Percentiles rank a stretch among this genome's conserved stretches.
Evolutionary conservation across 352 stramenopile species (phyloP).

Genomic region (Phytophthora cactorum): DNA sequence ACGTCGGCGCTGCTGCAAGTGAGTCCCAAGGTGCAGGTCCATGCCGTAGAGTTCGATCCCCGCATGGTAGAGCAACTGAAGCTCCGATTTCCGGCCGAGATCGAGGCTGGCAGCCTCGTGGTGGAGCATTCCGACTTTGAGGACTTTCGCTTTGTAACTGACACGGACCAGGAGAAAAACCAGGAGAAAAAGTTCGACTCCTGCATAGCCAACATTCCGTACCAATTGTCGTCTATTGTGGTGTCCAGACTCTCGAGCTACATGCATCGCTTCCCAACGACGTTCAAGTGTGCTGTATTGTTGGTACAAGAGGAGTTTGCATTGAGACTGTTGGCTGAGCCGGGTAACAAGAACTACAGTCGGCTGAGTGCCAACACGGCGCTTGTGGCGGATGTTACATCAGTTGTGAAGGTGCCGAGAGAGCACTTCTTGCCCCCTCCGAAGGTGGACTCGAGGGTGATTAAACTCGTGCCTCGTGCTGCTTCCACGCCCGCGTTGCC

Average conservation of each 20-base stretch:
- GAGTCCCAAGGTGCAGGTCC: conserved; percentile 54
- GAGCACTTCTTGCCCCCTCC: conserved; percentile 78
- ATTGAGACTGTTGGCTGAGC: conserved; percentile 69
- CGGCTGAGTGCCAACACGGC: conserved; percentile 82
- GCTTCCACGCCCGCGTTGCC: conserved; percentile 22
- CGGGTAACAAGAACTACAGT: conserved; percentile 80
- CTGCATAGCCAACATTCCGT: conserved; percentile 89
- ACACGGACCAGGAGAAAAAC: conserved; percentile 5
- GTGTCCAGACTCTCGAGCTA: conserved; percentile 78
- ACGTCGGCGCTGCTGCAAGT: conserved; percentile 75
- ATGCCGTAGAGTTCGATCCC: conserved; percentile 77
- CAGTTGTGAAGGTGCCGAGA: conserved; percentile 62
- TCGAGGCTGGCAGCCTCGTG: conserved; percentile 33
- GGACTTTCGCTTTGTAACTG: conserved; percentile 37
- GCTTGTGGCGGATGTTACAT: conserved; percentile 70
- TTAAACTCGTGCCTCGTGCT: conserved; percentile 60
- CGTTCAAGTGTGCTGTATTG: conserved; percentile 70
- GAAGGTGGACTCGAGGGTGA: conserved; percentile 85
- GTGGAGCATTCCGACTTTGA: conserved; percentile 57
- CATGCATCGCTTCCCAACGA: conserved; percentile 62
- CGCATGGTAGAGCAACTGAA: conserved; percentile 79
- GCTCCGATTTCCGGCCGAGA: conserved; percentile 53
- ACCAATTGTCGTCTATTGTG: conserved; percentile 87
- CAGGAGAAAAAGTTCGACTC: conserved; percentile 53
- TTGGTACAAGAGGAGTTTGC: conserved; percentile 90